Base-by-base conservation (phyloP, 305 asterid species). In the Solanum hybrid region DNA sequence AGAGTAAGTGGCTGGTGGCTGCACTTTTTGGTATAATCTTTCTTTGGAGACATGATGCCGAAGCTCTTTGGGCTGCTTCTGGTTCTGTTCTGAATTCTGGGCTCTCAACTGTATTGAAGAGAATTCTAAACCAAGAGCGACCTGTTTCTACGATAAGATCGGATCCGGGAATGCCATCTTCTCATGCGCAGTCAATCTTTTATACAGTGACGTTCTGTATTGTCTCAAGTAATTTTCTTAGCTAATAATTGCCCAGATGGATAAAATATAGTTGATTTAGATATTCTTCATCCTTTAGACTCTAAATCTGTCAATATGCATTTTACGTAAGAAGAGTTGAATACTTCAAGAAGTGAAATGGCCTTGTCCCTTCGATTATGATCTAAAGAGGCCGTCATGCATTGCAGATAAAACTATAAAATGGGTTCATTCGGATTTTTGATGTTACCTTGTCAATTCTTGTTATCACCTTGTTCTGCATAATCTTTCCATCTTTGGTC, bases 91-190 rank as follows among this genome's bases (percentile, higher is more conserved):
- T 95, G 46, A 97, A 96, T 91, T 89, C 87, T 29, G 32, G 56
- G 7, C 92, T 97, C 78, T 95, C 98, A 7, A 22, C 82, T 8
- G 24, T 24, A 10, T 94, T 96, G 79, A 97, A 97, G 94, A 89
- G 89, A 71, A 36, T 94, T 73, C 88, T 97, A 38, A 96, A 97
- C 90, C 99, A 97, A 91, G 96, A 95, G 92, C 91, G 99, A 89
- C 99, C 99, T 3, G 89, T 92, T 89, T 85, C 97, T 77, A 91
- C 92, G 7, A 40, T 90, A 90, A 92, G 97, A 93, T 91, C 98
- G 4, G 99, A 95, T 91, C 99, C 99, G 0, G 99, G 99, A 86
- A 97, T 97, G 99, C 98, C 99, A 73, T 97, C 99, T 69, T 95
- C 99, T 29, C 99, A 97, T 89, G 97, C 98, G 1, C 99, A 95